Evolutionary conservation across 2,329 filamentous ascomycete species (phyloP), one percentile per base, ranked within the genome.

Genomic region (Pseudogymnoascus sp.): DNA sequence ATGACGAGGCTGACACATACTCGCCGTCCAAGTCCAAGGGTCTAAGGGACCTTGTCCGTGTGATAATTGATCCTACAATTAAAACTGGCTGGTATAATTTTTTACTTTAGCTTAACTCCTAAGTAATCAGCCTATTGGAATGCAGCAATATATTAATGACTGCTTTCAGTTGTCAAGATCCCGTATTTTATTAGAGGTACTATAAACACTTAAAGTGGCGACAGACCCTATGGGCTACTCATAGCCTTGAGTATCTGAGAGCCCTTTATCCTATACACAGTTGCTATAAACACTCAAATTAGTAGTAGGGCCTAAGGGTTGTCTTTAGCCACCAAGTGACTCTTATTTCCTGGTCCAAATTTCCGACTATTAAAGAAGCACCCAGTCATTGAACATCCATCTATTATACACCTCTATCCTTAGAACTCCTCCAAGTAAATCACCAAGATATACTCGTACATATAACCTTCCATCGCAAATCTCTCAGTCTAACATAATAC

Each of bases 1-100:
- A 16, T 55, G n/a, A 55, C 45, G 45, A 55, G 45, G 45, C 45
- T 45, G 62, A 28, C 16, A 63, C 37, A 55, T 64, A 52, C 11
- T 67, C 14, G 28, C 52, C 18, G 63, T 62, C 11, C 59, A 52
- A 55, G 61, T 66, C 63, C 70, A 23, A 23, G 21, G 21, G 21
- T 23, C 21, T 4, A 71, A 71, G 23, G 21, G 66, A 63, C 14
- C 28, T 59, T 41, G 14, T 49, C 9, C 23, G 41, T 9, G 28
- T 55, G 18, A 58, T 9, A 52, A 28, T 16, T 4, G 28, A 55
- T 21, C 9, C 25, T 31, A 23, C n/a, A 23, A 40, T 37, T 59
- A 28, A 16, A 18, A n/a, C 23, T 59, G 18, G 18, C 18, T 18
- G 18, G 18, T 25, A 12, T 37, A 55, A 31, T n/a, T 40, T 33